Evolutionary conservation across 345 rosid genomes (phyloP).

Genomic region (Streptanthus diversifolius): DNA sequence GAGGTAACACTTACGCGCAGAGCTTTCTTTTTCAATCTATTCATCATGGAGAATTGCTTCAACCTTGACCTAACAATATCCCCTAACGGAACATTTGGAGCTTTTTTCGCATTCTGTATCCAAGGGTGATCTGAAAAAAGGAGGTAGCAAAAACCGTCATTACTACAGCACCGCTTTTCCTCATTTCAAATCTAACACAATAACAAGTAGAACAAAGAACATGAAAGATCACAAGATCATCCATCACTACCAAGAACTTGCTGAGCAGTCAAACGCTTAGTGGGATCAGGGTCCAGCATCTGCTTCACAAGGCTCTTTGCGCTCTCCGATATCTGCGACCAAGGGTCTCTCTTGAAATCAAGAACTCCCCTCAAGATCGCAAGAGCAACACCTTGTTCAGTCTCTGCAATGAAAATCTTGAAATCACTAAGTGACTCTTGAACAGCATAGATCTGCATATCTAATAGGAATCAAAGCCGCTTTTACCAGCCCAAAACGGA

Average conservation of each 20-base stretch:
- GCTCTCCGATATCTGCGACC: conserved; percentile 88
- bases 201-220: background rate
- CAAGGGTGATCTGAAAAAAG: conserved; percentile 69
- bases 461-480: background rate
- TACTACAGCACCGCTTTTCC: background rate
- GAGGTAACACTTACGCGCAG: conserved; percentile 50
- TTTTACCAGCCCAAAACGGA: conserved; percentile 75
- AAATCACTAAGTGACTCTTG: background rate
- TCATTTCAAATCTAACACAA: background rate
- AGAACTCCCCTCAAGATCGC: conserved; percentile 83
- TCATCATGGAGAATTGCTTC: conserved; percentile 94
- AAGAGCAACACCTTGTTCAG: conserved; percentile 95
- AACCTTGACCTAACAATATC: conserved; percentile 96
- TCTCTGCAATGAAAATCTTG: conserved; percentile 47
- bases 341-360: conserved; percentile 87
- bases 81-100: conserved; percentile 94
- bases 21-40: conserved; percentile 93
- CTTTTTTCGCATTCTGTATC: conserved; percentile 92
- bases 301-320: conserved; percentile 85
- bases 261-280: conserved; percentile 77
- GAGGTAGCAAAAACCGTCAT: background rate
- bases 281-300: conserved; percentile 83
- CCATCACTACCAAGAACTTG: conserved; percentile 74
- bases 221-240: background rate
- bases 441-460: background rate